Conservation (phyloP, 23 red algal species). For the Gracilariopsis chorda region DNA sequence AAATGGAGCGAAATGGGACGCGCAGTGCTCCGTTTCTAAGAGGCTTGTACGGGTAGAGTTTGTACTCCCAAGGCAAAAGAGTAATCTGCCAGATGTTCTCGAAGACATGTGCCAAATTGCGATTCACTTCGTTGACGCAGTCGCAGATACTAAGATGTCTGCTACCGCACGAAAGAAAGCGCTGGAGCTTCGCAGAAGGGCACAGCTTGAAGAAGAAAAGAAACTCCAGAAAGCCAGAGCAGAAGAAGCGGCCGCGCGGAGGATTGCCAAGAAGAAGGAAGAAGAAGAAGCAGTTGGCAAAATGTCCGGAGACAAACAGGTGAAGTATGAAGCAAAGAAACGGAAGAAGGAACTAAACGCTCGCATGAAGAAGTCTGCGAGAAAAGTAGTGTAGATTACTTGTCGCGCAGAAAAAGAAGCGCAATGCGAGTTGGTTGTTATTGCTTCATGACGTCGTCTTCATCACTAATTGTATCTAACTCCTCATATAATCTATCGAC, state of each 20-base stretch:
- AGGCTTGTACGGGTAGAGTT: conserved; percentile 50
- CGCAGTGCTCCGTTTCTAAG: background rate
- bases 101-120: conserved; percentile 35
- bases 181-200: conserved; percentile 13
- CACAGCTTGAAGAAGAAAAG: conserved; percentile 18
- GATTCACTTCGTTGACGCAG: conserved; percentile 42
- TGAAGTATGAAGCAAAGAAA: conserved; percentile 76
- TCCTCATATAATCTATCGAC: conserved; percentile 50
- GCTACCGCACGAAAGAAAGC: conserved; percentile 38
- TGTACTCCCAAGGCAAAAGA: background rate
- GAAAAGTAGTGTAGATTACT: conserved; percentile 25
- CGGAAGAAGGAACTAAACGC: conserved; percentile 74
- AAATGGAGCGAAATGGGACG: conserved; percentile 52
- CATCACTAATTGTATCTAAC: conserved; percentile 38
- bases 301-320: conserved; percentile 52
- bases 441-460: conserved; percentile 4
- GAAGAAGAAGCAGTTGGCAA: conserved; percentile 61
- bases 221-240: conserved; percentile 22
- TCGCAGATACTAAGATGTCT: conserved; percentile 7
- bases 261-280: conserved; percentile 49
- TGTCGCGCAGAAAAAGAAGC: background rate
- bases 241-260: conserved; percentile 50
- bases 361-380: conserved; percentile 44
- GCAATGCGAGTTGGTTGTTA: background rate
- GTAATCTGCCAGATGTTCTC: background rate